A percentile compares a stretch with the other conserved stretches of the same genome.
Conservation (phyloP, 2,329 filamentous ascomycete genomes). For the Penicillium capsulatum region DNA sequence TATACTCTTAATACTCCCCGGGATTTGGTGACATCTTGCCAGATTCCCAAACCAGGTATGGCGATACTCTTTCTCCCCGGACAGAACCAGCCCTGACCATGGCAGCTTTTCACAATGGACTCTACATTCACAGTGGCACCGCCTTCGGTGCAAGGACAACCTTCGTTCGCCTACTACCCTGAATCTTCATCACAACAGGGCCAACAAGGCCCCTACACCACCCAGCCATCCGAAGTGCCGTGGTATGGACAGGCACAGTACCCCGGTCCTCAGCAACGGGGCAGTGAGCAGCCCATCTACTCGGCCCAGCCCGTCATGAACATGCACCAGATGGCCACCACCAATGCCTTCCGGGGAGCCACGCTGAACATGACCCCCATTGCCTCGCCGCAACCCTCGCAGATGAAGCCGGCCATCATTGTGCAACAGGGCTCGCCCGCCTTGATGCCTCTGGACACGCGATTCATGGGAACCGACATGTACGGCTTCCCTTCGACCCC, state of each 20-base stretch:
- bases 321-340: conserved; percentile 42
- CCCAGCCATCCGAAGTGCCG: conserved; percentile 54
- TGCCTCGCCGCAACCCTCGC: conserved; percentile 68
- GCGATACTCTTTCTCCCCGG: too few species aligned
- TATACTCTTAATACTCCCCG: conserved; percentile 1
- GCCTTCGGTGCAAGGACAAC: conserved; percentile 60
- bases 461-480: conserved; percentile 59
- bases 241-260: conserved; percentile 41
- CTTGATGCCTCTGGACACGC: conserved; percentile 66
- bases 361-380: conserved; percentile 58
- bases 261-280: conserved; percentile 6
- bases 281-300: conserved; percentile 34
- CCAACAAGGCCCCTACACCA: conserved; percentile 70
- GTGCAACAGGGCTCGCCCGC: conserved; percentile 55
- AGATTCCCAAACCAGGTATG: too few species aligned
- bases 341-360: conserved; percentile 41
- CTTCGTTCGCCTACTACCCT: conserved; percentile 83
- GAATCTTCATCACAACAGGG: conserved; percentile 62
- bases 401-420: conserved; percentile 71
- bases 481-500: conserved; percentile 80
- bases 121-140: conserved; percentile 53
- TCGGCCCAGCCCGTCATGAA: conserved; percentile 42
- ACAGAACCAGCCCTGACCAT: too few species aligned
- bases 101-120: conserved; percentile 54
- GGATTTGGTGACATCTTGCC: too few species aligned